These are phyloP conservation scores for Alternaria arborescens DNA, from an alignment of 2,329 filamentous ascomycete species.

Conservation along the genomic window DNA sequence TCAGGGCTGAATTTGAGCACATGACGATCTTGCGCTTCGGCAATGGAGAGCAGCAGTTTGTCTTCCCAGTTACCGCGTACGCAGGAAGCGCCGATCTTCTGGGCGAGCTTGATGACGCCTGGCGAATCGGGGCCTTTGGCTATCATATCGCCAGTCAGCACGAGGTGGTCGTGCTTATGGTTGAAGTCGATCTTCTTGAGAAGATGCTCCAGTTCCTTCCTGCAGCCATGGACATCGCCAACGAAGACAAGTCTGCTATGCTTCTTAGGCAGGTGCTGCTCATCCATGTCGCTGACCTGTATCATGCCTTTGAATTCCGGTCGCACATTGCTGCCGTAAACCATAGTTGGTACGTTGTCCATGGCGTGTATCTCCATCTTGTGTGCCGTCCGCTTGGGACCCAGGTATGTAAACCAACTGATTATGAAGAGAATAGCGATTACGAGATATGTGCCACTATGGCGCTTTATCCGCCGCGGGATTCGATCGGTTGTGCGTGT, in stretches of 20 bases:
- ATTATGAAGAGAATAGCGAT: conserved; percentile 42
- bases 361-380: conserved; percentile 48
- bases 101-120: conserved; percentile 79
- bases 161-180: conserved; percentile 59
- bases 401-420: conserved; percentile 49
- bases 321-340: conserved; percentile 58
- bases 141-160: conserved; percentile 59
- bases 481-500: conserved; percentile 37
- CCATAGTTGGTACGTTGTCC: conserved; percentile 33
- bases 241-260: conserved; percentile 76
- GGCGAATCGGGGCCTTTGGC: conserved; percentile 82
- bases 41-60: conserved; percentile 74
- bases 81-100: conserved; percentile 76
- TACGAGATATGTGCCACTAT: conserved; percentile 44
- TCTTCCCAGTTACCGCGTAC: conserved; percentile 96
- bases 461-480: conserved; percentile 48
- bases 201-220: conserved; percentile 66
- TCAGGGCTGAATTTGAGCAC: conserved; percentile 37
- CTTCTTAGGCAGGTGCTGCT: conserved; percentile 55
- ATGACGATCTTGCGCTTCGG: conserved; percentile 45
- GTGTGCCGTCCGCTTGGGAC: conserved; percentile 48
- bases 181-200: conserved; percentile 73
- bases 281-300: conserved; percentile 60
- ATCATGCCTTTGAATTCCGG: conserved; percentile 61
- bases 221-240: conserved; percentile 93